Base-by-base conservation (phyloP, 345 rosid species). In the Rhodamnia rubescens region DNA sequence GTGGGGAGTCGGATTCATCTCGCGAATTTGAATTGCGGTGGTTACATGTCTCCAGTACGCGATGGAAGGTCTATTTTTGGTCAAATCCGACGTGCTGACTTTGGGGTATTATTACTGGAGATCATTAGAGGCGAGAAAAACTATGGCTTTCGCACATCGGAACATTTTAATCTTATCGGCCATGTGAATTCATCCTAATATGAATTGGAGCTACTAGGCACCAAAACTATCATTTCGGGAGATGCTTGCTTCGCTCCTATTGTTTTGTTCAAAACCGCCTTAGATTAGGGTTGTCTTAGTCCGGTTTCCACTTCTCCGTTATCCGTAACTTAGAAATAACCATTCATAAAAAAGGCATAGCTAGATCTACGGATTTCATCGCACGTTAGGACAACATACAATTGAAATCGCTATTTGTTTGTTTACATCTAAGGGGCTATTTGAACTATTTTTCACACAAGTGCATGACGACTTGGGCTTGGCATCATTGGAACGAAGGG, bases 11-110 rank as follows among this genome's bases (percentile, higher is more conserved):
- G 58, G 22, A 85, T 12, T 27, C 3, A 74, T 27, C 2, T 53
- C n/a, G 0, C 12, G 4, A 1, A 42, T 44, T 82, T 24, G 18
- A 36, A 83, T 59, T 91, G 84, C 88, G 92, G 96, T 51, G 98
- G 96, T 32, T 94, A 93, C 85, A 94, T 94, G 95, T 90, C 98
- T 52, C 98, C 98, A 3, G 89, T 94, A 94, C 21, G 97, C 97
- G 0, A 94, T 94, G 95, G 97, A 94, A 91, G 95, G 97, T 13
- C 85, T 91, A 6, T 93, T 94, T 88, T 94, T 95, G 11, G 90
- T 92, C 42, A 95, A 95, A 81, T 95, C 98, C 0, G 98, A 95
- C 53, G 98, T 95, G 1, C 93, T 91, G 93, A 96, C 89, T 93
- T 95, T 24, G 96, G 98, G 47, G 96, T 95, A 56, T 85, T 95